Evolutionary conservation across 306 rosid species (phyloP), one percentile per base, ranked within the genome.

Genomic region (Malus sylvestris): DNA sequence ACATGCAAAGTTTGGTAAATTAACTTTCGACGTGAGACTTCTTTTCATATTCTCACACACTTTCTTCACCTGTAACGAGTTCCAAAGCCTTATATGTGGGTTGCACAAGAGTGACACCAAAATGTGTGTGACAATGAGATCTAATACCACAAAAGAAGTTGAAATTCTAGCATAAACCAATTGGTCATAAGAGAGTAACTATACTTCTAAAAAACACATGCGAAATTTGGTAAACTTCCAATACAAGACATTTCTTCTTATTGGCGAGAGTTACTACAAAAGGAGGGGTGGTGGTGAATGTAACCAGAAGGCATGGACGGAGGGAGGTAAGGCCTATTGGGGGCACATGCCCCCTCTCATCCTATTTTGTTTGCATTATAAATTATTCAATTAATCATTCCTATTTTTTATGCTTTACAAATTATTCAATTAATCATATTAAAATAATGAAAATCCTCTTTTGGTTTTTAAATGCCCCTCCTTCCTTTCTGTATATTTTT

Each of bases 81-180:
- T 20, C 3, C 22, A 2, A 57, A n/a, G 13, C 5, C 11, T 57
- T 19, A n/a, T 10, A 57, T 20, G 61, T n/a, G 14, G 27, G 2
- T 14, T 7, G 0, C 27, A 57, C 5, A 57, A 19, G 25, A 57
- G 10, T 57, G 27, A 4, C 1, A 0, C 0, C 2, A 10, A 55
- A 57, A 20, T 0, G 4, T 4, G 13, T 22, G 2, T n/a, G 6
- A 10, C 4, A 57, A 57, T 6, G 3, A 22, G 62, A 7, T 57
- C 1, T 57, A 5, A 20, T 9, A n/a, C 2, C 6, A 9, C 9
- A 10, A n/a, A 57, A n/a, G 0, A 9, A 57, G 2, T 57, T 57
- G 0, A 57, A 0, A 1, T 22, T 57, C 4, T 10, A 57, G 0
- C 12, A 4, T 10, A 57, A 20, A n/a, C 0, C 4, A 57, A 57